These are phyloP conservation scores for Lithohypha guttulata DNA, from an alignment of 2,329 filamentous ascomycete species.

Conservation along the genomic window DNA sequence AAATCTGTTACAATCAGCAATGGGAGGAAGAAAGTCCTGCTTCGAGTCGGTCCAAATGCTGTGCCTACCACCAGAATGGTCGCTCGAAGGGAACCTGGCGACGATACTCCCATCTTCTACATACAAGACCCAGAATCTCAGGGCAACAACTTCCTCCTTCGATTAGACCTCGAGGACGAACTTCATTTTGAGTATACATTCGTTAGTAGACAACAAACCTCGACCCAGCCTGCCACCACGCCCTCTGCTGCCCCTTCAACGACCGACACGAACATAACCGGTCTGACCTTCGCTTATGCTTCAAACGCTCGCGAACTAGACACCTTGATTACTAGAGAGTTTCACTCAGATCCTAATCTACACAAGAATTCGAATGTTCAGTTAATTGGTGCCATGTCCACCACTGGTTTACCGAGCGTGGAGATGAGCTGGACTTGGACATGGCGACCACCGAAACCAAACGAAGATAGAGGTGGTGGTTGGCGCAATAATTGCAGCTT, in stretches of 20 bases:
- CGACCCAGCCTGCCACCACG: constrained; percentile 37
- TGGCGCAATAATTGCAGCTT: constrained; percentile 97
- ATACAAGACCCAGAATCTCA: constrained; percentile 74
- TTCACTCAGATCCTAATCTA: constrained; percentile 91
- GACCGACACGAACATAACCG: constrained; percentile 68
- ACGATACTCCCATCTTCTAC: constrained; percentile 73
- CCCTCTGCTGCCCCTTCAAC: constrained; percentile 38
- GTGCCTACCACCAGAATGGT: constrained; percentile 73
- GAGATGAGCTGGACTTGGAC: constrained; percentile 95
- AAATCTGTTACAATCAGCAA: constrained; percentile 73
- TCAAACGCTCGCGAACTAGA: constrained; percentile 80
- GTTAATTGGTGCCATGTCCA: constrained; percentile 83
- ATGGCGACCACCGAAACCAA: constrained; percentile 78
- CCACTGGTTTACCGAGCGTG: constrained; percentile 69
- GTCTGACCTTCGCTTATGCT: constrained; percentile 85
- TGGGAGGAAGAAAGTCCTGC: constrained; percentile 62
- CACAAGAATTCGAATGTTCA: constrained; percentile 96
- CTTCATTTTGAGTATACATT: constrained; percentile 90
- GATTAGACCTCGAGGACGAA: constrained; percentile 82
- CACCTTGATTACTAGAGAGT: constrained; percentile 86
- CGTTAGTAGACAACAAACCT: constrained; percentile 51
- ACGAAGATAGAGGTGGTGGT: constrained; percentile 75
- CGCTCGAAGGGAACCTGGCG: constrained; percentile 60
- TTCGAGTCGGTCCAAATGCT: constrained; percentile 72
- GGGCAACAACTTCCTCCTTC: constrained; percentile 57